Percentiles rank a stretch among this genome's conserved stretches.
Conservation (phyloP, 345 rosid genomes). For the Acer yangbiense region DNA sequence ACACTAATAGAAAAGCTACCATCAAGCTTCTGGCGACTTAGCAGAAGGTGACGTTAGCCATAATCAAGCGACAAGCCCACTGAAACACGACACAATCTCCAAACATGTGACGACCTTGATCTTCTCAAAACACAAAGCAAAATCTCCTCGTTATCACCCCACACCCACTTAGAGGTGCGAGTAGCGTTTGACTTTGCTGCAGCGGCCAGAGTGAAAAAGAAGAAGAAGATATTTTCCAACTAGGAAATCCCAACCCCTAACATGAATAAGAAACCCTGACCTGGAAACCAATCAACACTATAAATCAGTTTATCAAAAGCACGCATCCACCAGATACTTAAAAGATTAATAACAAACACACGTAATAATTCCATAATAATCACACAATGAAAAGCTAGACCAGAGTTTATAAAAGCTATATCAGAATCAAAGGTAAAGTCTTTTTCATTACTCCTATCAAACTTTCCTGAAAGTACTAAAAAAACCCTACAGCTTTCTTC, state of each 20-base stretch:
- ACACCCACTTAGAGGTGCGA: slow-evolving; percentile 97
- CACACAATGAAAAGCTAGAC: no score
- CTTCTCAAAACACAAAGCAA: slow-evolving; percentile 64
- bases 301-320: background rate
- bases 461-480: background rate
- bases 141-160: slow-evolving; percentile 63
- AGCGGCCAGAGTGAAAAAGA: slow-evolving; percentile 98
- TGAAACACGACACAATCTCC: slow-evolving; percentile 91
- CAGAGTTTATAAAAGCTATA: no score
- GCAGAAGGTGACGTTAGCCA: slow-evolving; percentile 63
- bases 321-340: background rate
- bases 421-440: no score
- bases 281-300: slow-evolving; percentile 30
- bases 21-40: slow-evolving; percentile 31
- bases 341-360: no score
- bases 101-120: slow-evolving; percentile 78
- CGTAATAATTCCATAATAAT: no score
- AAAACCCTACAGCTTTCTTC: background rate
- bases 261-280: slow-evolving; percentile 39
- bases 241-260: slow-evolving; percentile 44
- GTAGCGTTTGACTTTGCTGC: slow-evolving; percentile 58
- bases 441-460: no score
- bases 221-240: slow-evolving; percentile 38
- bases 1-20: slow-evolving; percentile 19
- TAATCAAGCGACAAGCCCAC: slow-evolving; percentile 91